Evolutionary conservation across 305 asterid genomes (phyloP).

Genomic region (Rubia balearica): DNA sequence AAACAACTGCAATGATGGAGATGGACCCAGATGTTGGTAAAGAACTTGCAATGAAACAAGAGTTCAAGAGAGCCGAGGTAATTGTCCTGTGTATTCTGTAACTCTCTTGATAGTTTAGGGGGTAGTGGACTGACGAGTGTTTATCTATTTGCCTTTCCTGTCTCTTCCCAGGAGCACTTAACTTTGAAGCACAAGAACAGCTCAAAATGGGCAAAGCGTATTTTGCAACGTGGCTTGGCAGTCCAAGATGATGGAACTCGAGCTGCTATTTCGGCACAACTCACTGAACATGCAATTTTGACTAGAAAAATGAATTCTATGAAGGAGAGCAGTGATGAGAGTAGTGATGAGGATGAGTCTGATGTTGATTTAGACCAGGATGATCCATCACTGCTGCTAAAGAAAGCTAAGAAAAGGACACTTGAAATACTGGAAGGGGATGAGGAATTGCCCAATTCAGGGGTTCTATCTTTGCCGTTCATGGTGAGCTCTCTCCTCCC

Average conservation of each 20-base stretch:
- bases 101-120: neutral
- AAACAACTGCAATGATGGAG: constrained; percentile 36
- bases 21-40: constrained; percentile 84
- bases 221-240: constrained; percentile 62
- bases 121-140: neutral
- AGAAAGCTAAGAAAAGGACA: constrained; percentile 70
- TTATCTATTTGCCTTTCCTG: constrained; percentile 4
- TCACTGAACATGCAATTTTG: constrained; percentile 64
- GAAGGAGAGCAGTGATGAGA: constrained; percentile 70
- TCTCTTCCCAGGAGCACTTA: constrained; percentile 65
- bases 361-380: constrained; percentile 56
- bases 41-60: constrained; percentile 74
- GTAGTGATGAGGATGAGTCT: constrained; percentile 58
- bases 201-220: constrained; percentile 78
- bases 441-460: constrained; percentile 65
- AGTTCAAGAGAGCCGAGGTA: constrained; percentile 80
- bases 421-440: constrained; percentile 49
- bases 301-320: constrained; percentile 75
- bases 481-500: constrained; percentile 46
- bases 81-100: constrained; percentile 11
- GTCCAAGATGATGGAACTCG: constrained; percentile 83
- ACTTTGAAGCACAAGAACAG: constrained; percentile 76
- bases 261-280: constrained; percentile 78
- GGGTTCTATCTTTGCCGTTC: constrained; percentile 87
- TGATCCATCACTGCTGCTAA: constrained; percentile 37